phyloP scores from a whole-genome alignment of 441 rosid species.

The Metrosideros polymorpha region DNA sequence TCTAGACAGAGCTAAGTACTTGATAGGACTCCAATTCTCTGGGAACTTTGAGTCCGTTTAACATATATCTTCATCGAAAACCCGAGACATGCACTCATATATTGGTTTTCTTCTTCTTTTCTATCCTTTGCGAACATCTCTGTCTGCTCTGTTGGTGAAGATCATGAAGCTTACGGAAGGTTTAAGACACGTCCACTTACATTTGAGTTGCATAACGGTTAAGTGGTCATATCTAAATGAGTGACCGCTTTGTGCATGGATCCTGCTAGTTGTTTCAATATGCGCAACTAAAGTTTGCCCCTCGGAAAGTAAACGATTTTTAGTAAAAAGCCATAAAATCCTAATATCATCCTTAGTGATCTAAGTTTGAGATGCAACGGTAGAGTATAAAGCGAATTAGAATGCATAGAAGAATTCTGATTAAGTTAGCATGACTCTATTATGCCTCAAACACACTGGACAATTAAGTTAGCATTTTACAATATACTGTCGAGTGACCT shows the following conservation, averaged over 20 bases:
- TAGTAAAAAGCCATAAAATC: background rate
- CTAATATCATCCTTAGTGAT: background rate
- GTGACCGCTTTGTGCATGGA: background rate
- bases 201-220: background rate
- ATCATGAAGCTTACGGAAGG: background rate
- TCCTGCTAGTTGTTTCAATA: background rate
- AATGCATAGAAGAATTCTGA: background rate
- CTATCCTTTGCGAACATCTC: background rate
- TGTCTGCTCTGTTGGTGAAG: background rate
- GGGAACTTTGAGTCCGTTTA: background rate
- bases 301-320: background rate
- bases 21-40: background rate
- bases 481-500: background rate
- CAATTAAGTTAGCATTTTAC: background rate
- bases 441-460: background rate
- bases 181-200: background rate
- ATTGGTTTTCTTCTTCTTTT: background rate
- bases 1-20: background rate
- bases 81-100: background rate
- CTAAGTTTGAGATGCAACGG: background rate
- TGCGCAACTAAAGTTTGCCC: background rate
- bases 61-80: background rate
- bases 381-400: background rate
- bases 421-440: background rate
- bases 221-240: background rate